Evolutionary conservation across 1,284 basidiomycete species (phyloP).

Genomic region (Pseudozyma tsukubaensis): DNA sequence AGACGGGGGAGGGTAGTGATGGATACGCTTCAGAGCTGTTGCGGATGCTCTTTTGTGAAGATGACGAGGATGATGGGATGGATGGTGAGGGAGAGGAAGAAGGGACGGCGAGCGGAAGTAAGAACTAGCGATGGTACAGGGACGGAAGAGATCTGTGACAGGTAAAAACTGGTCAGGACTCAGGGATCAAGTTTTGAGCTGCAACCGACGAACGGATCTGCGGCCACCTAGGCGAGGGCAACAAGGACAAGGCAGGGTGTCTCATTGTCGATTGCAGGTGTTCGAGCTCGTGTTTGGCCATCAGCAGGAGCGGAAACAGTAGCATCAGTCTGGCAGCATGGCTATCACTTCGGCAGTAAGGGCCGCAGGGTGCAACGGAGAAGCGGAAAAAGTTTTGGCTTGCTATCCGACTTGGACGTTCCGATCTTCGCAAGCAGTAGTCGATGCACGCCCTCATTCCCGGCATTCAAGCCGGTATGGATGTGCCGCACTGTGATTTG

Average conservation of each 20-base stretch:
- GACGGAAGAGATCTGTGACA: background rate
- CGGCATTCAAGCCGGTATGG: background rate
- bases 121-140: background rate
- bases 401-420: background rate
- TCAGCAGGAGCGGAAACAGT: background rate
- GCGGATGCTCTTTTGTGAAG: constrained; percentile 21
- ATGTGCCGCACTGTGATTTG: background rate
- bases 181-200: constrained; percentile 1
- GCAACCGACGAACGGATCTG: constrained; percentile 4
- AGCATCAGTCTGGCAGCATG: no score
- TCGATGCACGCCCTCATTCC: background rate
- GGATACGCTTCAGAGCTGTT: constrained; percentile 24
- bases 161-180: background rate
- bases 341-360: background rate
- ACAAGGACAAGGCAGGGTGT: constrained; percentile 1
- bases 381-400: background rate
- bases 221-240: background rate
- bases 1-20: background rate
- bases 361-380: background rate
- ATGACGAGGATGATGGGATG: constrained; percentile 6
- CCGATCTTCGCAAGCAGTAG: constrained; percentile 1
- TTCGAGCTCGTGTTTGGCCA: background rate
- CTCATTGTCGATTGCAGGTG: background rate
- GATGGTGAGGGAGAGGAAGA: constrained; percentile 9
- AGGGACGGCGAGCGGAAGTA: background rate